Evolutionary conservation across 306 rosid genomes (phyloP), one percentile per base, ranked within the genome.

Genomic region (Rosa lucieae): DNA sequence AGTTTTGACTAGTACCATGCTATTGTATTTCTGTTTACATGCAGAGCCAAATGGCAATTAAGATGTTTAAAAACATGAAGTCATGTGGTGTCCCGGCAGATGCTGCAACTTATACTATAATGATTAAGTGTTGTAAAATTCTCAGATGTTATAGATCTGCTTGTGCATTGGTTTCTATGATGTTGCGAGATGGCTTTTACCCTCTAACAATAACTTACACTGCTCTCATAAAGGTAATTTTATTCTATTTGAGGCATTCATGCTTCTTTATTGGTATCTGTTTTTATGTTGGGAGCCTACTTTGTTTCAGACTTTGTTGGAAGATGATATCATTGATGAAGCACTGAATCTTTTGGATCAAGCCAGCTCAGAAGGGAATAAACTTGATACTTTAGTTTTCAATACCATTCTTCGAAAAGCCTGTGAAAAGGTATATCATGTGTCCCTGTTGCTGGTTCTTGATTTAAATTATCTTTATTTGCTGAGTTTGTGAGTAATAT

Each of bases 141-240:
- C 55, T 75, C 65, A 74, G 85, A 78, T 82, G 94, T 80, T 92
- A 84, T 78, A 92, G 63, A 84, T 94, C 94, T 74, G 97, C 94
- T 72, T 82, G 78, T 76, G 72, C 83, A 76, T 83, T 94, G 80
- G 77, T 89, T 77, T 84, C 98, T 70, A 74, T 78, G 89, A 94
- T 92, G 97, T 72, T 92, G 71, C 94, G 91, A 67, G 78, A 85
- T 61, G 98, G 98, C 49, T 92, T 89, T 87, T 35, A 46, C 80
- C 94, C 89, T 14, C 66, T 51, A 74, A 67, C 79, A 35, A 72
- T 84, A 76, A 84, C 97, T 72, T 92, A 87, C 86, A 87, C 91
- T 21, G 52, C 85, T 67, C 87, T 94, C 65, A 74, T 90, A 29
- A 87, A 94, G 97, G 98, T 68, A 53, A 42, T 6, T 43, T 5